Conservation (phyloP, 257 asterid genomes). For the Cordia subcordata region DNA sequence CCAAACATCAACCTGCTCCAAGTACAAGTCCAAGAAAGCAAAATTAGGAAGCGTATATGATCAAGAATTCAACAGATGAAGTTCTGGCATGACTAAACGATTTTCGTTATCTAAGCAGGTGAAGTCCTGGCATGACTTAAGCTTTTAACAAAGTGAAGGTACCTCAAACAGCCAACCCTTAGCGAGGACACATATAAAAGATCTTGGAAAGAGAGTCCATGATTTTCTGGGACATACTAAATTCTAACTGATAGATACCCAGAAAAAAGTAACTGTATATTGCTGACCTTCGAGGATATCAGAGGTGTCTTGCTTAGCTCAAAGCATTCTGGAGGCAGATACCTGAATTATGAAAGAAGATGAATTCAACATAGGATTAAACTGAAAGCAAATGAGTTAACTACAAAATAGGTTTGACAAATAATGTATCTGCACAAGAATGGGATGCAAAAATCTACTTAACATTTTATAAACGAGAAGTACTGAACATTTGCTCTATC, state of each 20-base stretch:
- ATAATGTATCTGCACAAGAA: neutral
- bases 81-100: no score
- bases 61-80: neutral
- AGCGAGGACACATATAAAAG: neutral
- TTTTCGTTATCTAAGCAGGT: no score
- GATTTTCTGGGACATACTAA: neutral
- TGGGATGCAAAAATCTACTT: no score
- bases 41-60: neutral
- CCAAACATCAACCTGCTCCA: conserved; percentile 95
- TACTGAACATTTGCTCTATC: no score
- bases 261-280: neutral
- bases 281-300: conserved; percentile 88
- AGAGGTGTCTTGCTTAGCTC: conserved; percentile 93
- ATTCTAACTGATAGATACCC: neutral
- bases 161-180: neutral
- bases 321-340: conserved; percentile 99
- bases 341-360: conserved; percentile 46
- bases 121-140: no score
- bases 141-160: neutral
- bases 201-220: neutral
- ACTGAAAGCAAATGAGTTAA: conserved; percentile 6
- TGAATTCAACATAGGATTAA: conserved; percentile 4
- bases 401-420: neutral
- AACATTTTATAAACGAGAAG: no score
- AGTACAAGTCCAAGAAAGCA: neutral